Evolutionary conservation across 768 basidiomycete genomes (phyloP), one percentile per base, ranked within the genome.

Genomic region (Paxillus rubicundulus): DNA sequence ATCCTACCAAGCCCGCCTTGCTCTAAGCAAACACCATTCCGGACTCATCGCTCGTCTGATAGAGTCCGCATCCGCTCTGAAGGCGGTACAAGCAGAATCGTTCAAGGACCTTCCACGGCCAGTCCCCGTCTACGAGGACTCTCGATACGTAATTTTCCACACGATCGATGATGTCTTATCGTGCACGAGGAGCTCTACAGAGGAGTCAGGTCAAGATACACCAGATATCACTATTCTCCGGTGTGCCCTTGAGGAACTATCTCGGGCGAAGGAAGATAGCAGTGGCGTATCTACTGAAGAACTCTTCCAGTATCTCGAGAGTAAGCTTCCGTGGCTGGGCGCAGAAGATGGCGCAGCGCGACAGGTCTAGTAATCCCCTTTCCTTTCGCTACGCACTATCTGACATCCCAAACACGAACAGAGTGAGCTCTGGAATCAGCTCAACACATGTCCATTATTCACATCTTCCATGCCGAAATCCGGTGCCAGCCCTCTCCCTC

Each of bases 11-110:
- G 87, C 89, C 9, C 82, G 88, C 30, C 75, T 74, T 49, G 79
- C 86, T 8, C 67, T 92, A 44, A 79, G 74, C 48, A 63, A 72
- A 6, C 86, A 90, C 59, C 87, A 88, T 45, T 70, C 77, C 17
- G 66, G 71, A 1, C 78, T 89, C 14, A 62, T 89, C 17, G 63
- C 70, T 5, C 78, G 74, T 55, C 73, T 91, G 17, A 79, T 77
- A 14, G 69, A 73, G 7, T 85, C 86, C 14, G 67, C 87, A 24
- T 67, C 74, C n/a, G 65, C 74, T 13, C 67, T 87, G 38, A 84
- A 82, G 63, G 73, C 77, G 52, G 66, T 74, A 0, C 88, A 88
- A 63, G 65, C 68, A 9, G 77, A 82, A 56, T 73, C 77, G 0
- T 82, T 80, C 53, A 74, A 80, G 18, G 74, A 77, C 24, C 72